phyloP scores from a whole-genome alignment of 108 stramenopile genomes.

The Stephanodiscus triporus region DNA sequence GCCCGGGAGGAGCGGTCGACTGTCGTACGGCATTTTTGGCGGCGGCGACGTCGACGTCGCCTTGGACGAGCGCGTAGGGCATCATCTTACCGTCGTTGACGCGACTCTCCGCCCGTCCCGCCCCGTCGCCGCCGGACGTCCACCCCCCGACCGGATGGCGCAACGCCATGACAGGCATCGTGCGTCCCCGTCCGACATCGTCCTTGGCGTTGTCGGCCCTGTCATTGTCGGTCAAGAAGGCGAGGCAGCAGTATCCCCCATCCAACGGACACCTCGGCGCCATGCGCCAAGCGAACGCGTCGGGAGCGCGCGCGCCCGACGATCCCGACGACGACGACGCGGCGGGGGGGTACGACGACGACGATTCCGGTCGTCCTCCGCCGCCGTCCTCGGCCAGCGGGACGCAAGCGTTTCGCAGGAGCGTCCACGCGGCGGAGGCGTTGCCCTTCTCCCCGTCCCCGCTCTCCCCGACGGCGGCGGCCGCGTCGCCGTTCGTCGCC shows the following conservation, averaged over 20 bases:
- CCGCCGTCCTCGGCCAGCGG: conserved; percentile 18
- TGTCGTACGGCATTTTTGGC: background rate
- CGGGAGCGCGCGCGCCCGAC: background rate
- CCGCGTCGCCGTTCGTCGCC: background rate
- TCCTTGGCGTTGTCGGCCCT: background rate
- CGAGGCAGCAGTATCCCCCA: conserved; percentile 49
- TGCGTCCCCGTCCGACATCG: background rate
- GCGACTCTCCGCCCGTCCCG: background rate
- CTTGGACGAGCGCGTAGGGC: conserved; percentile 30
- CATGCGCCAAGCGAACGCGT: conserved; percentile 24
- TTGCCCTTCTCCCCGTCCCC: background rate
- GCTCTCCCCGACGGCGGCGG: background rate
- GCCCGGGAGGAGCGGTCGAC: background rate
- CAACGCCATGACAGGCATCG: conserved; percentile 40
- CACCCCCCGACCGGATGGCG: conserved; percentile 49
- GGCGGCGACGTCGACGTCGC: background rate
- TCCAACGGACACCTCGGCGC: conserved; percentile 36
- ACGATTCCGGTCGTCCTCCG: background rate
- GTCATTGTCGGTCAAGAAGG: conserved; percentile 23
- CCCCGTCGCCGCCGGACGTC: background rate
- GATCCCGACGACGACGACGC: background rate
- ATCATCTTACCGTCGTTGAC: conserved; percentile 2
- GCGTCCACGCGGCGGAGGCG: conserved; percentile 28
- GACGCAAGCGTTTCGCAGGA: conserved; percentile 40
- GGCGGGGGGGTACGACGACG: too few relatives aligned